Evolutionary conservation across 2,329 filamentous ascomycete genomes (phyloP).

Genomic region (Clonostachys rosea): DNA sequence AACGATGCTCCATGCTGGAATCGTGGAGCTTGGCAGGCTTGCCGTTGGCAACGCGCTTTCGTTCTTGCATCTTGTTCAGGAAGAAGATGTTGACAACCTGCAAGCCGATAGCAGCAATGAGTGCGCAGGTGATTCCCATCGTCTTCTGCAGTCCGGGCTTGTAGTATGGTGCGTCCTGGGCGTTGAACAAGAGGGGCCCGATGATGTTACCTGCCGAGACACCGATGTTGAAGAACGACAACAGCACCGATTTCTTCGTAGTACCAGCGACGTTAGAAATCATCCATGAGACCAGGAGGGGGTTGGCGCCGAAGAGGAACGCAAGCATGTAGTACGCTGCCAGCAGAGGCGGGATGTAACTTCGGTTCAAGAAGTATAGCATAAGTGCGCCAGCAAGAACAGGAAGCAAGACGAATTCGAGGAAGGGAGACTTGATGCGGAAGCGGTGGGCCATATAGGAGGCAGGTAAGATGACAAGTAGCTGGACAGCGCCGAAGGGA

Average conservation of each 20-base stretch:
- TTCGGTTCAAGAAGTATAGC: not conserved
- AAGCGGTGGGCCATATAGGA: not conserved
- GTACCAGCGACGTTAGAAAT: not conserved
- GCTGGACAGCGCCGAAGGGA: slow-evolving; percentile 52
- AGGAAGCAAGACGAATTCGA: not conserved
- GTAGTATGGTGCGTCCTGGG: not conserved
- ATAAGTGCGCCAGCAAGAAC: not conserved
- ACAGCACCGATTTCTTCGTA: not conserved
- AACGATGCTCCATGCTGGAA: not conserved
- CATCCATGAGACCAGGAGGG: not conserved
- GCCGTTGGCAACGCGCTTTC: not conserved
- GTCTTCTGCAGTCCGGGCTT: not conserved
- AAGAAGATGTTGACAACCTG: not conserved
- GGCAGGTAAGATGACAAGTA: not conserved
- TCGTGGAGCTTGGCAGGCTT: not conserved
- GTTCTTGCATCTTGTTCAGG: not conserved
- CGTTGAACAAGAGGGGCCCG: not conserved
- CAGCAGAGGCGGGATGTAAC: not conserved
- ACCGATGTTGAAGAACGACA: not conserved
- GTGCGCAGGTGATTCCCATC: not conserved
- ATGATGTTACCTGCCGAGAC: not conserved
- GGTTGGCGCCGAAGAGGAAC: not conserved
- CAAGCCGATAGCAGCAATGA: not conserved
- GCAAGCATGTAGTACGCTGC: not conserved
- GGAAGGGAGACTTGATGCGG: not conserved